A percentile compares a stretch with the other conserved stretches of the same genome.
These are phyloP conservation scores for Irpex rosettiformis DNA, from an alignment of 1,284 basidiomycete species.

Conservation along the genomic window DNA sequence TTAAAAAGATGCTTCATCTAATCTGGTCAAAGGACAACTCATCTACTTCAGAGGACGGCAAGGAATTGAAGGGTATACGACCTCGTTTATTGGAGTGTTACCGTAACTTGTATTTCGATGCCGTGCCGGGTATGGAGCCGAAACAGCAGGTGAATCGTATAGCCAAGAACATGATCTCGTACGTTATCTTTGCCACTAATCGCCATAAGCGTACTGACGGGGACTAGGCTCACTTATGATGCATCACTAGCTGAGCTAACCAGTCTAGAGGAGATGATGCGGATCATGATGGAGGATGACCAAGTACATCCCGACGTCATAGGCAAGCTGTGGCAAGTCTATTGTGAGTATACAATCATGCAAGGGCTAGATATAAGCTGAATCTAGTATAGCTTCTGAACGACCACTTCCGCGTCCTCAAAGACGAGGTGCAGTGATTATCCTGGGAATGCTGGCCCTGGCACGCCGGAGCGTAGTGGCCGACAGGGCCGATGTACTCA, in stretches of 20 bases:
- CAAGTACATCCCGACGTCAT: constrained; percentile 85
- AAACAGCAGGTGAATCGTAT: constrained; percentile 93
- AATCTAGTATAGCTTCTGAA: constrained; percentile 52
- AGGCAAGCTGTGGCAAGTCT: constrained; percentile 92
- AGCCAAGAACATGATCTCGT: constrained; percentile 98
- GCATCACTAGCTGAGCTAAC: constrained; percentile 95
- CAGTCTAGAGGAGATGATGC: constrained; percentile 94
- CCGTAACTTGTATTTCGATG: constrained; percentile 86
- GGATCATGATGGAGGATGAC: constrained; percentile 88
- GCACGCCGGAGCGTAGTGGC: constrained; percentile 84
- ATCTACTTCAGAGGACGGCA: constrained; percentile 80
- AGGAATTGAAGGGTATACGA: constrained; percentile 87
- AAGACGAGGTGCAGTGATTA: constrained; percentile 90
- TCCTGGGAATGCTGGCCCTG: constrained; percentile 93
- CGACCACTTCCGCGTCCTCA: constrained; percentile 78
- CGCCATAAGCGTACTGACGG: constrained; percentile 1
- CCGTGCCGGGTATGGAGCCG: constrained; percentile 62
- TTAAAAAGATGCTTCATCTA: constrained; percentile 96
- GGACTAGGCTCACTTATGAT: constrained; percentile 79
- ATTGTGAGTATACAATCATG: constrained; percentile 56
- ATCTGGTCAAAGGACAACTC: constrained; percentile 97
- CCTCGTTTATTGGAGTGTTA: constrained; percentile 91
- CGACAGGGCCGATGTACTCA: constrained; percentile 81
- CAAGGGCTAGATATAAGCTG: neutral
- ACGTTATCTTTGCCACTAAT: constrained; percentile 27